Conservation (phyloP, 805 yeast species). For the Starmerella bacillaris region DNA sequence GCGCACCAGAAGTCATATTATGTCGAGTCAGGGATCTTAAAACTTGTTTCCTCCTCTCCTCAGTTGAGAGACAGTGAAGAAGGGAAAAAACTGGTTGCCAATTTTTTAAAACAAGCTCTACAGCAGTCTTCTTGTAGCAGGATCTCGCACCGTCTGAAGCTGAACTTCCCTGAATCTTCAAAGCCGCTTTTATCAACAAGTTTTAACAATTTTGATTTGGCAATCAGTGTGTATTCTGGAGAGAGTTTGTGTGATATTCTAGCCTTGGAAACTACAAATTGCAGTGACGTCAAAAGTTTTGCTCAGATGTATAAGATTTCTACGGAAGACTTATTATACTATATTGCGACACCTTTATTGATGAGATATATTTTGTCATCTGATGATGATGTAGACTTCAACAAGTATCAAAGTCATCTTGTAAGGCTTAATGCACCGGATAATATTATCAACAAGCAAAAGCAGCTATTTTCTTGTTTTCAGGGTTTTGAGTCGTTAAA, state of each 20-base stretch:
- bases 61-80: not conserved
- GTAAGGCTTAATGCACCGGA: too few relatives aligned
- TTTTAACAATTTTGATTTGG: not conserved
- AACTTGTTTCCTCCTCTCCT: not conserved
- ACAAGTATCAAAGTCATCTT: too few relatives aligned
- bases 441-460: too few relatives aligned
- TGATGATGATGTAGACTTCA: too few relatives aligned
- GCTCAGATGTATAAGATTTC: not conserved
- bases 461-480: too few relatives aligned
- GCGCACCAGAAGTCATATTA: too few relatives aligned
- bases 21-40: not conserved
- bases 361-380: too few relatives aligned
- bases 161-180: too few relatives aligned
- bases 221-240: not conserved
- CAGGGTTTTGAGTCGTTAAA: too few relatives aligned
- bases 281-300: not conserved
- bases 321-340: not conserved
- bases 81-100: not conserved
- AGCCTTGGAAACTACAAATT: too few relatives aligned
- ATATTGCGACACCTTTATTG: not conserved
- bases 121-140: not conserved
- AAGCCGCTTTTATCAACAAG: not conserved
- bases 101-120: not conserved
- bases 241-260: too few relatives aligned
- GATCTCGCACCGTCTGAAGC: not conserved